These are phyloP conservation scores for Pontederia paniculata DNA, from an alignment of 176 grass and related monocot species.

Conservation along the genomic window DNA sequence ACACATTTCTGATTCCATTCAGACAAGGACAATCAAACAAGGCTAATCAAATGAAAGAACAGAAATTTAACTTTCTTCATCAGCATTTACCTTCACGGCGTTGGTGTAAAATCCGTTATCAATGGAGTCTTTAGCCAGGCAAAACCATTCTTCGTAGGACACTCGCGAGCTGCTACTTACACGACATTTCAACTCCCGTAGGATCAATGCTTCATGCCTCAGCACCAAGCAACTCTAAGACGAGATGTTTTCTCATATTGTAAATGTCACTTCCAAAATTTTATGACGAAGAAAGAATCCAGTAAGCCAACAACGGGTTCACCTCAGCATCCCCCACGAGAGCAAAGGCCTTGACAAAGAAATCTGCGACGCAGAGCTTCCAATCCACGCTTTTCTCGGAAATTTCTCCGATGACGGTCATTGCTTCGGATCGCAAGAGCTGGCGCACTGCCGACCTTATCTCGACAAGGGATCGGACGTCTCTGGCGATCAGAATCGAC, in stretches of 20 bases:
- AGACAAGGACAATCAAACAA: background rate
- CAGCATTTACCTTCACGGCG: conserved; percentile 40
- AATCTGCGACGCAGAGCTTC: conserved; percentile 43
- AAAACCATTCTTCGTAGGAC: conserved; percentile 52
- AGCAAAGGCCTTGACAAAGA: conserved; percentile 65
- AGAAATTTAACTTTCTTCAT: background rate
- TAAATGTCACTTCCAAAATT: background rate
- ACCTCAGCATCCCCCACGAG: conserved; percentile 62
- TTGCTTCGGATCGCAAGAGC: conserved; percentile 25
- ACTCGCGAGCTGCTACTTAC: conserved; percentile 28
- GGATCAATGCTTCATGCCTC: conserved; percentile 60
- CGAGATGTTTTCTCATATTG: background rate
- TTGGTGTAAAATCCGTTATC: conserved; percentile 73
- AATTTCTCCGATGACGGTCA: conserved; percentile 21
- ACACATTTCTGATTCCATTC: background rate
- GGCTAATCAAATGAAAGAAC: background rate
- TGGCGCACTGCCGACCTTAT: conserved; percentile 32
- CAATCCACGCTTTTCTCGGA: conserved; percentile 8
- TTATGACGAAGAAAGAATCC: background rate
- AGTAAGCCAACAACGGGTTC: background rate
- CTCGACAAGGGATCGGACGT: conserved; percentile 30
- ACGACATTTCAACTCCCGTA: conserved; percentile 33
- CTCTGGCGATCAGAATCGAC: conserved; percentile 32
- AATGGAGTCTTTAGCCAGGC: conserved; percentile 70
- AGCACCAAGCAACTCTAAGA: conserved; percentile 62